phyloP scores from a whole-genome alignment of 768 basidiomycete species.

The Lactifluus rugatus region DNA sequence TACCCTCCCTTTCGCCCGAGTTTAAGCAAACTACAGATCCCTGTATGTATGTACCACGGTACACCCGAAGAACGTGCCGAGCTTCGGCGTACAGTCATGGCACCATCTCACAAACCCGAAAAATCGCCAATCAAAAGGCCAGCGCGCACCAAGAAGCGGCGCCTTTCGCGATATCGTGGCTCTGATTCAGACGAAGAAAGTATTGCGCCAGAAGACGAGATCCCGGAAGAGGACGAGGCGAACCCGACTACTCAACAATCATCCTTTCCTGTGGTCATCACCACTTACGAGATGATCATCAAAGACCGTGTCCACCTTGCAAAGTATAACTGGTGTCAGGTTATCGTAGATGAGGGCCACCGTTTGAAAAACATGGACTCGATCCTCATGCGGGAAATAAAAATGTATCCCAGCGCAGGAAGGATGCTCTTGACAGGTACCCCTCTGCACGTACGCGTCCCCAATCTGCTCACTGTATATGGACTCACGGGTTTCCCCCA shows the following conservation, averaged over 20 bases:
- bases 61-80: constrained; percentile 71
- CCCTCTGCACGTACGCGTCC: constrained; percentile 70
- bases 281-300: constrained; percentile 91
- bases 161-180: background rate
- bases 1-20: background rate
- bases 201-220: background rate
- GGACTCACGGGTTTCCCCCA: constrained; percentile 27
- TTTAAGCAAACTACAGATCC: constrained; percentile 41
- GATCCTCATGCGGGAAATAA: constrained; percentile 83
- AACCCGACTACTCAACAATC: constrained; percentile 27
- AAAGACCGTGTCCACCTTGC: constrained; percentile 60
- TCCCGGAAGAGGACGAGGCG: constrained; percentile 16
- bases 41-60: constrained; percentile 88
- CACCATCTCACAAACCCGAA: background rate
- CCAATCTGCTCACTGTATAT: background rate
- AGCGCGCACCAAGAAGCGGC: background rate
- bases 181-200: constrained; percentile 7
- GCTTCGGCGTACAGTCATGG: constrained; percentile 35
- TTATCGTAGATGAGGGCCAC: constrained; percentile 96
- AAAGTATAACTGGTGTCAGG: constrained; percentile 75
- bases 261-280: constrained; percentile 72
- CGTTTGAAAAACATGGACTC: constrained; percentile 91
- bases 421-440: constrained; percentile 95
- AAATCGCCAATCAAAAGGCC: background rate
- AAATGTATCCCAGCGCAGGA: constrained; percentile 73